Evolutionary conservation across 1,139 yeast species (phyloP), one percentile per base, ranked within the genome.

Genomic region (Pichia sp.): DNA sequence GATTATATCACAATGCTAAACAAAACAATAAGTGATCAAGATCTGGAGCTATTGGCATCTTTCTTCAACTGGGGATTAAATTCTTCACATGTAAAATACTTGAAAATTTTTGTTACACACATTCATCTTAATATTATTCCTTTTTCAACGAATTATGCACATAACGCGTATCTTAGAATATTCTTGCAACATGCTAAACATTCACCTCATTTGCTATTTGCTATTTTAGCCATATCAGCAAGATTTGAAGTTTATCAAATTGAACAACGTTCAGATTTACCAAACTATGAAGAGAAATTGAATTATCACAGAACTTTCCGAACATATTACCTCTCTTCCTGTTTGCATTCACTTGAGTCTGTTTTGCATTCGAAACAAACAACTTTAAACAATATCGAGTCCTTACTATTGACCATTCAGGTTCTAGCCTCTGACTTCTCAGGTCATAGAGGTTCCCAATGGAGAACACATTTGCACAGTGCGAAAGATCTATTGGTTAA

Each of bases 381-480:
- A 33, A 73, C 80, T 24, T 65, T 79, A 3, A 70, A 77, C 17
- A 81, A 83, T 60, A 81, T 83, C 38, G 88, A 83, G 62, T 77
- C 83, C 0, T 77, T 83, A 14, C 70, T 83, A 12, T 65, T 84
- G 38, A 83, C 88, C 0, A 84, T 83, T 2, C 71, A 83, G 47
- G 70, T 84, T 7, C 67, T 84, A 36, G 84, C 87, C 0, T 75
- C 83, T 2, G 84, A 83, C 64, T 85, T 84, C 8, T 75, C 84
- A 0, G 71, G 70, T 4, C 69, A 76, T 1, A 79, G 77, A 52
- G 75, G 76, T 1, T 83, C 80, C 51, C 80, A 80, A 60, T 84
- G 88, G 89, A 71, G 87, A 58, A 81, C 85, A 0, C 88, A 83
- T 69, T 70, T 83, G 20, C 71, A 80, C 60, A 88, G 87, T 8